These are phyloP conservation scores for Curvularia eragrostidis DNA, from an alignment of 2,329 filamentous ascomycete genomes.

Conservation along the genomic window DNA sequence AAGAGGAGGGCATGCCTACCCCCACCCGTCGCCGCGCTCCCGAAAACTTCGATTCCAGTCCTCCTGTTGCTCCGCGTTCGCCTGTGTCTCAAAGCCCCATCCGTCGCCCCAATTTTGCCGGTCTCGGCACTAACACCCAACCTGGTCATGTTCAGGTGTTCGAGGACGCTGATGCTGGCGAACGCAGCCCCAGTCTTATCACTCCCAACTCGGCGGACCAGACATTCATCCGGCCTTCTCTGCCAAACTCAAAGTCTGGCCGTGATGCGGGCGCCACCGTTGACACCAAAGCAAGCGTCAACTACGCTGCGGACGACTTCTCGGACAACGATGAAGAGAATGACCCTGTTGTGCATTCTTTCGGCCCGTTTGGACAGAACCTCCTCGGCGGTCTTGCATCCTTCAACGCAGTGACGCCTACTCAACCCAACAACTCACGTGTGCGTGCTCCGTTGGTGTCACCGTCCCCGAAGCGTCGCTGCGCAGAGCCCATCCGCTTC, in stretches of 20 bases:
- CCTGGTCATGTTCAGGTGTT: slow-evolving; percentile 45
- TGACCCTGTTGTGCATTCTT: slow-evolving; percentile 89
- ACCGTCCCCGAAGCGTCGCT: slow-evolving; percentile 41
- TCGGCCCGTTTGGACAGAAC: slow-evolving; percentile 87
- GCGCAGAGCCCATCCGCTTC: slow-evolving; percentile 35
- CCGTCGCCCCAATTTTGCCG: slow-evolving; percentile 53
- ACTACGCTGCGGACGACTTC: slow-evolving; percentile 63
- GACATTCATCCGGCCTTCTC: slow-evolving; percentile 41
- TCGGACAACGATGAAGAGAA: slow-evolving; percentile 87
- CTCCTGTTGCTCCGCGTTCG: slow-evolving; percentile 71
- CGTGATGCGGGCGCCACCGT: slow-evolving; percentile 21
- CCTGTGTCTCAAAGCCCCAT: slow-evolving; percentile 76
- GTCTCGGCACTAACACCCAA: slow-evolving; percentile 43
- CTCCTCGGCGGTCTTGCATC: slow-evolving; percentile 82
- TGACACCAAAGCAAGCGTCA: slow-evolving; percentile 35
- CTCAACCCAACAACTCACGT: slow-evolving; percentile 39
- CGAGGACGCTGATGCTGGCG: slow-evolving; percentile 47
- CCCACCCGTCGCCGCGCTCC: slow-evolving; percentile 44
- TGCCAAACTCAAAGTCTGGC: slow-evolving; percentile 32
- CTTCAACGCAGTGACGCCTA: slow-evolving; percentile 71
- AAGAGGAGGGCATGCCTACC: slow-evolving; percentile 64
- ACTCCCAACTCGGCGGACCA: slow-evolving; percentile 35
- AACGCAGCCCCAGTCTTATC: slow-evolving; percentile 30
- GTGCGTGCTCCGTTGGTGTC: slow-evolving; percentile 36
- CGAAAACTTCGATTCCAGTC: slow-evolving; percentile 63